phyloP scores from a whole-genome alignment of 2,329 filamentous ascomycete species.

The Colletotrichum melonis region DNA sequence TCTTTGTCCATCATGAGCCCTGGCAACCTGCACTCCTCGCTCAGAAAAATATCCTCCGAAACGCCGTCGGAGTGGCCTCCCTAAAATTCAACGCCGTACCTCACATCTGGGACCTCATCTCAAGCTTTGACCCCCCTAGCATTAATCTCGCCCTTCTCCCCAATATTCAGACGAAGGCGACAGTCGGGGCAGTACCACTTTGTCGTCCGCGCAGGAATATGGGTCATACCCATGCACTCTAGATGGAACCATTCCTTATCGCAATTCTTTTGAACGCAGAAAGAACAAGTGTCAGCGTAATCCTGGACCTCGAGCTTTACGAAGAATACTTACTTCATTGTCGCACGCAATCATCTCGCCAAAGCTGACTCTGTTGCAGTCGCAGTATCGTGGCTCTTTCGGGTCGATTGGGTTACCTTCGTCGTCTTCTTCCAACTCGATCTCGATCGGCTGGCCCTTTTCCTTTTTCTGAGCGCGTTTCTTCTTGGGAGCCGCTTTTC shows the following conservation, averaged over 20 bases:
- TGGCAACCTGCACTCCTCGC: neutral
- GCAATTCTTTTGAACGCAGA: slow-evolving; percentile 65
- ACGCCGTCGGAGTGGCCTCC: neutral
- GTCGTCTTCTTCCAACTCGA: slow-evolving; percentile 71
- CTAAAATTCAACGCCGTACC: neutral
- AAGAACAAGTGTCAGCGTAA: slow-evolving; percentile 20
- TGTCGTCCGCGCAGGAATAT: slow-evolving; percentile 76
- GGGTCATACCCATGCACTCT: slow-evolving; percentile 76
- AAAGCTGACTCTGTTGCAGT: slow-evolving; percentile 83
- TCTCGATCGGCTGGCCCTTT: slow-evolving; percentile 55
- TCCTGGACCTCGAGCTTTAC: neutral
- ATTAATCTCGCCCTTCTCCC: slow-evolving; percentile 71
- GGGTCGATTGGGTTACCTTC: slow-evolving; percentile 79
- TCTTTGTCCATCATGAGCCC: neutral
- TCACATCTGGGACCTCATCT: neutral
- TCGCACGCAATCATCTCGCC: slow-evolving; percentile 88
- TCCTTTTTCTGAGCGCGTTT: slow-evolving; percentile 61
- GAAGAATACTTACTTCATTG: slow-evolving; percentile 72
- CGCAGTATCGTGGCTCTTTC: slow-evolving; percentile 80
- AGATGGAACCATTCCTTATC: slow-evolving; percentile 89
- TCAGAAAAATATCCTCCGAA: neutral
- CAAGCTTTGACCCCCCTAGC: slow-evolving; percentile 65
- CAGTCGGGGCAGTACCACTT: slow-evolving; percentile 91
- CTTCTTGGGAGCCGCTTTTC: slow-evolving; percentile 78
- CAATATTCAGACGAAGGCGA: slow-evolving; percentile 70